Percentiles rank a stretch among this genome's conserved stretches.
Evolutionary conservation across 176 grass and related monocot species (phyloP).

Genomic region (Miscanthus lutarioriparius): DNA sequence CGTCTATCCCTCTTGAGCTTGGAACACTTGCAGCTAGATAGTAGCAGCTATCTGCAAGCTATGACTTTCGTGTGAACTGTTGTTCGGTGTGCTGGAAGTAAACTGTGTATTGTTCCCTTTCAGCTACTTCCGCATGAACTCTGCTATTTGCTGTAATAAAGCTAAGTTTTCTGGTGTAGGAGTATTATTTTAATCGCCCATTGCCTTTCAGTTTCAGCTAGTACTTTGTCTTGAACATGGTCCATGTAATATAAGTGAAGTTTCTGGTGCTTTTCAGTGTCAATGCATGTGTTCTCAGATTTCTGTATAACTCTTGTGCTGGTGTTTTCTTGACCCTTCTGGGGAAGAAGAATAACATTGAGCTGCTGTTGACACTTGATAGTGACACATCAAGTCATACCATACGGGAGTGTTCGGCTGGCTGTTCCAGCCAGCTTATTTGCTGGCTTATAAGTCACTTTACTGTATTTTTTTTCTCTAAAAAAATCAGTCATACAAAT

Average conservation of each 20-base stretch:
- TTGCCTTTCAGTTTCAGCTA: neutral
- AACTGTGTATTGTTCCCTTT: neutral
- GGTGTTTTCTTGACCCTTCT: too few species aligned
- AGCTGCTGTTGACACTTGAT: neutral
- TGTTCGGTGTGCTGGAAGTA: neutral
- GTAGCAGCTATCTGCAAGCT: neutral
- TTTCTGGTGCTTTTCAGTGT: neutral
- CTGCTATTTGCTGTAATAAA: neutral
- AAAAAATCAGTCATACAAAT: too few species aligned
- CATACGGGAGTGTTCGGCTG: too few species aligned
- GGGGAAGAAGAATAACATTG: too few species aligned
- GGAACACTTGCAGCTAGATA: neutral
- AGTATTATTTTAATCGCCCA: neutral
- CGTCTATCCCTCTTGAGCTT: constrained; percentile 63
- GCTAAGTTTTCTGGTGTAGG: neutral
- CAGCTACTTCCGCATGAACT: neutral
- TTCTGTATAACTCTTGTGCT: neutral
- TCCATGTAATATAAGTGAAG: neutral
- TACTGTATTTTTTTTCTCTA: too few species aligned
- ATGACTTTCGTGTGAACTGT: neutral
- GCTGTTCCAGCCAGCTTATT: too few species aligned
- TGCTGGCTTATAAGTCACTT: too few species aligned
- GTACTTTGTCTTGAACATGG: neutral
- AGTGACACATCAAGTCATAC: neutral
- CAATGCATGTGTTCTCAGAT: neutral